Evolutionary conservation across 257 asterid species (phyloP).

Genomic region (Solanum arcanum): DNA sequence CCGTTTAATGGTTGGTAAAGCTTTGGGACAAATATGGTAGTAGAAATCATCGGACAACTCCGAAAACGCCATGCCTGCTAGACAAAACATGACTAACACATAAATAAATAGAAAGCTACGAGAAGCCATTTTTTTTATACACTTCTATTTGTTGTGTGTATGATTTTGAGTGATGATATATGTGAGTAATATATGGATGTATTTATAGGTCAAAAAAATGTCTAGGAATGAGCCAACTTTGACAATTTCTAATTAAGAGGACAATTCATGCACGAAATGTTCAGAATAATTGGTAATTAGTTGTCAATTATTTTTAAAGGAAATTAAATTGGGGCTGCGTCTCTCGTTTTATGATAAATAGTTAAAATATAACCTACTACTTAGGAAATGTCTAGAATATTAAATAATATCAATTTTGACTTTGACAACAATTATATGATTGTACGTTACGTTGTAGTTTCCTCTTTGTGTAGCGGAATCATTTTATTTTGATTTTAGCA

Average conservation of each 20-base stretch:
- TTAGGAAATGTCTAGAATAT: too few relatives aligned
- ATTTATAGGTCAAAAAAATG: not conserved
- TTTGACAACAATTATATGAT: not conserved
- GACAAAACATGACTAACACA: not conserved
- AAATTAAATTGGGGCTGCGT: too few relatives aligned
- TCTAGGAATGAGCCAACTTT: not conserved
- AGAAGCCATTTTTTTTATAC: not conserved
- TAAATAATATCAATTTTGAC: not conserved
- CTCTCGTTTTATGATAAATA: too few relatives aligned
- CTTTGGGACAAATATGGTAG: slow-evolving; percentile 11
- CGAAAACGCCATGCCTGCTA: not conserved
- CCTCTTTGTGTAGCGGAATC: not conserved
- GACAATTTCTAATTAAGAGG: not conserved
- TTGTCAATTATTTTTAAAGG: too few relatives aligned
- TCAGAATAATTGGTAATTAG: not conserved
- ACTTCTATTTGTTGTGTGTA: not conserved
- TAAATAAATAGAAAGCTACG: not conserved
- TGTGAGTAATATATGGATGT: not conserved
- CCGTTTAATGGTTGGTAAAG: slow-evolving; percentile 25
- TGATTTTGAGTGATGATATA: not conserved
- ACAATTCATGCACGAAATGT: not conserved
- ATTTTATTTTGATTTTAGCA: not conserved
- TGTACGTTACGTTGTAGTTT: not conserved
- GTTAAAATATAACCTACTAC: too few relatives aligned
- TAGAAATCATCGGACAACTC: not conserved